These are phyloP conservation scores for Calcarisporium arbuscula DNA, from an alignment of 2,329 filamentous ascomycete genomes.

Conservation along the genomic window DNA sequence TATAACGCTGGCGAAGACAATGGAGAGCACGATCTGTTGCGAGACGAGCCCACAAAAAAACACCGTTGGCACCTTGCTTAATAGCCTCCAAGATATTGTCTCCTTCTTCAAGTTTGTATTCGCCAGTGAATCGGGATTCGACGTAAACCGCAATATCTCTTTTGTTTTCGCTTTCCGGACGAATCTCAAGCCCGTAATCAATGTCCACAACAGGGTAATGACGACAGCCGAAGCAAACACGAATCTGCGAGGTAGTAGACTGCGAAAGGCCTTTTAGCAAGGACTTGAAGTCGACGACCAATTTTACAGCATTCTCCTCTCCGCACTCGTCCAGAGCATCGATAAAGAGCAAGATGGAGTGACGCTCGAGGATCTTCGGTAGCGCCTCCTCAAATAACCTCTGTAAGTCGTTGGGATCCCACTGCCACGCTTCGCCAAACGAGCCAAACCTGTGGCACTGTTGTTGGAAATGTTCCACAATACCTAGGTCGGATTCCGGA, in stretches of 20 bases:
- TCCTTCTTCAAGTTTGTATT: no score
- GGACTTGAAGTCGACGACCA: slow-evolving; percentile 15
- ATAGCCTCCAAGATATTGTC: no score
- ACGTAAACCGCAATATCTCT: slow-evolving; percentile 24
- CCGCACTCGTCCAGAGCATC: slow-evolving; percentile 30
- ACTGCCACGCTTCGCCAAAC: slow-evolving; percentile 17
- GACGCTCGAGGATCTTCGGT: slow-evolving; percentile 11
- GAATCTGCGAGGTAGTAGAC: slow-evolving; percentile 7
- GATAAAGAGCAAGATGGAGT: slow-evolving; percentile 21
- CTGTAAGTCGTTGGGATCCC: slow-evolving; percentile 17
- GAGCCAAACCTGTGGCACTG: slow-evolving; percentile 6
- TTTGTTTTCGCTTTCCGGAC: slow-evolving; percentile 22
- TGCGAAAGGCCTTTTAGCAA: not conserved
- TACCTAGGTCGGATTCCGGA: slow-evolving; percentile 12
- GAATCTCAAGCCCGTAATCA: slow-evolving; percentile 17
- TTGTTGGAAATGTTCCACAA: slow-evolving; percentile 13
- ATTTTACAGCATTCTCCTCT: slow-evolving; percentile 12
- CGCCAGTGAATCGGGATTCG: slow-evolving; percentile 12
- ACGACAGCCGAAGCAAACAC: slow-evolving; percentile 26
- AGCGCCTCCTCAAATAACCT: slow-evolving; percentile 14
- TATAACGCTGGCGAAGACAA: no score
- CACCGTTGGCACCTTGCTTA: slow-evolving; percentile 17
- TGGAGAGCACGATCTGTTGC: slow-evolving; percentile 15
- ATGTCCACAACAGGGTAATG: slow-evolving; percentile 22
- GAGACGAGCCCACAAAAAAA: slow-evolving; percentile 32